Base-by-base conservation (phyloP, 805 yeast genomes). In the Pichia phayaonensis region DNA sequence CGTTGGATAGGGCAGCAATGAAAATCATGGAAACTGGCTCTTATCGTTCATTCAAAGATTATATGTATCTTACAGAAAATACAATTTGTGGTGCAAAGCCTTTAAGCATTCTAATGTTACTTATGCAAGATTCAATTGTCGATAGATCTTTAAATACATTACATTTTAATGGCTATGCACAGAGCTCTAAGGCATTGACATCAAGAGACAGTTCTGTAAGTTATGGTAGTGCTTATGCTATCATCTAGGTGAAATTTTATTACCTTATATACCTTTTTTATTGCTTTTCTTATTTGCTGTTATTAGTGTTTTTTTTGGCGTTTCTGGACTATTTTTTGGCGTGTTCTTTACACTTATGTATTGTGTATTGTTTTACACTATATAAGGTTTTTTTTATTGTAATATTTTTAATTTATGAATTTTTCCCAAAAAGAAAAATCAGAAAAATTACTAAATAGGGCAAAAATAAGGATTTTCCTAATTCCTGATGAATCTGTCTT, bases 31-130 rank as follows among this genome's bases (percentile, higher is more conserved):
- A 81, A 0, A 60, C 59, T 1, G 90, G 89, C 2, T 71, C 79
- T 2, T 78, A 81, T 48, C 59, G 61, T 1, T 67, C 67, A 8
- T 94, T 96, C 88, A 74, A 72, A 47, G 64, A 73, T 26, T 94
- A 94, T 61, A 77, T 94, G 5, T 67, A 68, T 7, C 57, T 56
- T 1, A 88, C 98, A 0, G 88, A 84, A 0, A 90, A 92, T 68
- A 94, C 99, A 0, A 85, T 94, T 18, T 94, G 99, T 67, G 99
- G 99, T 0, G 86, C 90, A 52, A 82, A 80, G 53, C 97, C 98
- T 0, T 72, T 94, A 36, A 77, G 79, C 2, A 71, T 89, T 10
- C 63, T 92, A 20, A 62, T 92, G 47, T 68, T 72, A 21, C 64
- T 83, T 2, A 62, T 83, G 53, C 84, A 83, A 52, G 38, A 38